A percentile compares a stretch with the other conserved stretches of the same genome.
Evolutionary conservation across 1,139 yeast genomes (phyloP).

Genomic region (Nakaseomyces sp.): DNA sequence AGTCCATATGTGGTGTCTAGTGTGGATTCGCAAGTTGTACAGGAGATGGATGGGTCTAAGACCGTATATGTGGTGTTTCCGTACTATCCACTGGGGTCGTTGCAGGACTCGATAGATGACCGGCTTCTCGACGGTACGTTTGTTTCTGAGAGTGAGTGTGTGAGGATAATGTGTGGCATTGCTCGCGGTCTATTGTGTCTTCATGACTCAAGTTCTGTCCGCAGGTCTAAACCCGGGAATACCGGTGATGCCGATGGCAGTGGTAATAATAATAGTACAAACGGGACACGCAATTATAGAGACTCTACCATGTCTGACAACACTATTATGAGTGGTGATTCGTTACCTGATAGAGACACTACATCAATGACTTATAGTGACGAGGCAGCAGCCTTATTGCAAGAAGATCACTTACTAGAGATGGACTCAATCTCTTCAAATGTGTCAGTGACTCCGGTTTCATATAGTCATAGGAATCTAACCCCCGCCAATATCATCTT

Average conservation of each 20-base stretch:
- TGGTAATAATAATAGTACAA: background rate
- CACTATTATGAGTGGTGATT: background rate
- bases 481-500: constrained; percentile 88
- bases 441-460: constrained; percentile 33
- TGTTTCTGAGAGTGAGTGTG: constrained; percentile 54
- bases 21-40: constrained; percentile 61
- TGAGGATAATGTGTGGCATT: constrained; percentile 55
- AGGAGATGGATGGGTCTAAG: constrained; percentile 70
- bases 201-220: constrained; percentile 40
- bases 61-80: constrained; percentile 75
- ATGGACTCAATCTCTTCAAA: constrained; percentile 15
- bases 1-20: constrained; percentile 61
- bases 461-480: constrained; percentile 75
- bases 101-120: constrained; percentile 67
- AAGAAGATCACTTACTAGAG: constrained; percentile 23
- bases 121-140: constrained; percentile 47
- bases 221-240: constrained; percentile 15
- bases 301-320: constrained; percentile 8
- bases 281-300: background rate
- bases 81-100: constrained; percentile 58
- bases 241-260: constrained; percentile 13
- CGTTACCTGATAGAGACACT: constrained; percentile 18
- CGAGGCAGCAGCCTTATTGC: constrained; percentile 20
- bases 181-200: constrained; percentile 67
- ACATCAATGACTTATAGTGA: constrained; percentile 21